phyloP scores from a whole-genome alignment of 768 basidiomycete genomes.

The Lactifluus pinguis region DNA sequence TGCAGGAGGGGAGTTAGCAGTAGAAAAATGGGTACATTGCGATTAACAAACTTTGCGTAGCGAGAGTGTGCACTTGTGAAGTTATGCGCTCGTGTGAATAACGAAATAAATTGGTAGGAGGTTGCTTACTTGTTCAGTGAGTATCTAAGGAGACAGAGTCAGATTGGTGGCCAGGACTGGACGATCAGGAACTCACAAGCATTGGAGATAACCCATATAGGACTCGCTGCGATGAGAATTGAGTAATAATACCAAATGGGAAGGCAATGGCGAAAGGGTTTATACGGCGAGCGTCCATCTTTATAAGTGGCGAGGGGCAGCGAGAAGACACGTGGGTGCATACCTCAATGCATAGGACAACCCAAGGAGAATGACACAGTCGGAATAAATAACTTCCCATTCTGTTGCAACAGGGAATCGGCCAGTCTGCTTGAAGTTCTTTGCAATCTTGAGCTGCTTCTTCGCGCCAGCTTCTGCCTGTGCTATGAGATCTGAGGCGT shows the following conservation, averaged over 20 bases:
- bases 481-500: conserved; percentile 48
- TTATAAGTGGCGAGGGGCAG: not conserved
- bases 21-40: not conserved
- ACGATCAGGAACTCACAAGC: conserved; percentile 43
- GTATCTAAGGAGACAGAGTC: conserved; percentile 26
- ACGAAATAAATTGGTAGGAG: not conserved
- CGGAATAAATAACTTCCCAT: conserved; percentile 70
- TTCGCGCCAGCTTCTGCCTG: conserved; percentile 54
- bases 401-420: conserved; percentile 57
- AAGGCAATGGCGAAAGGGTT: not conserved
- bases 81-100: not conserved
- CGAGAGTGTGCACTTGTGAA: conserved; percentile 55
- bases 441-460: conserved; percentile 36
- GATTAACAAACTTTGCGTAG: conserved; percentile 49
- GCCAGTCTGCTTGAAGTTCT: conserved; percentile 26
- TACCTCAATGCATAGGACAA: conserved; percentile 64
- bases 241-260: not conserved
- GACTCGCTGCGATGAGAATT: conserved; percentile 45
- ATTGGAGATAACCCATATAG: conserved; percentile 72
- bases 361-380: conserved; percentile 61
- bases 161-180: not conserved
- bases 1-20: conserved; percentile 19
- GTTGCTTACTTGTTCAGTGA: conserved; percentile 44
- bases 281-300: not conserved
- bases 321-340: conserved; percentile 10